Base-by-base conservation (phyloP, 345 rosid species). In the Zanthoxylum bungeanum region DNA sequence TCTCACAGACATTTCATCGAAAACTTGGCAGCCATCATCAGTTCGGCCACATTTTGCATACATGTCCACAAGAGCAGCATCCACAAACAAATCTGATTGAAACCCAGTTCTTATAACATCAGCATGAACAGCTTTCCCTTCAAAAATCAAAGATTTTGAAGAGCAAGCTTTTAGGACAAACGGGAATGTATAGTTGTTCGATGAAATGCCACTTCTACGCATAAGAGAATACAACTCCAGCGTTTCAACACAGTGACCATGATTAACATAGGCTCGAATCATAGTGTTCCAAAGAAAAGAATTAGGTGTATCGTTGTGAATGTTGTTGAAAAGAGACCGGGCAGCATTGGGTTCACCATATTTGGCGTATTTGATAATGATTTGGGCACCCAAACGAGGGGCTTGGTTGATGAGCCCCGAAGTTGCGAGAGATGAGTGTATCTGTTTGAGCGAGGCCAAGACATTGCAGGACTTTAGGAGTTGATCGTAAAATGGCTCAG, bases 261-360 rank as follows among this genome's bases (percentile, higher is more conserved):
- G 62, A 53, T 69, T 72, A n/a, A 83, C 83, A 70, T 74, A 82
- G 30, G 86, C 86, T 42, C 88, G 79, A 70, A 85, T 72, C 85
- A 82, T 84, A 39, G 83, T 80, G 51, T 84, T 85, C 81, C 85
- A 82, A 28, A 80, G 79, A 62, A 87, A 82, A 67, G 85, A 88
- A 71, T 65, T 24, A 50, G 79, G 66, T 5, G 53, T 66, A 1
- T 67, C 69, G 37, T 64, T 44, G 4, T 17, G 59, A 27, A 66
- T 39, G 37, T 27, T 22, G 64, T 83, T 70, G 73, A 85, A 85
- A 68, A 87, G 47, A 21, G 80, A 70, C 24, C 85, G 73, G 21
- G 83, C 80, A 9, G 27, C 25, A 11, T 44, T 52, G 17, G 46
- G 68, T 50, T 76, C 70, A 27, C 81, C 84, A 3, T 52, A 75